Base-by-base conservation (phyloP, 2,329 filamentous ascomycete genomes). In the Colletotrichum siamense region DNA sequence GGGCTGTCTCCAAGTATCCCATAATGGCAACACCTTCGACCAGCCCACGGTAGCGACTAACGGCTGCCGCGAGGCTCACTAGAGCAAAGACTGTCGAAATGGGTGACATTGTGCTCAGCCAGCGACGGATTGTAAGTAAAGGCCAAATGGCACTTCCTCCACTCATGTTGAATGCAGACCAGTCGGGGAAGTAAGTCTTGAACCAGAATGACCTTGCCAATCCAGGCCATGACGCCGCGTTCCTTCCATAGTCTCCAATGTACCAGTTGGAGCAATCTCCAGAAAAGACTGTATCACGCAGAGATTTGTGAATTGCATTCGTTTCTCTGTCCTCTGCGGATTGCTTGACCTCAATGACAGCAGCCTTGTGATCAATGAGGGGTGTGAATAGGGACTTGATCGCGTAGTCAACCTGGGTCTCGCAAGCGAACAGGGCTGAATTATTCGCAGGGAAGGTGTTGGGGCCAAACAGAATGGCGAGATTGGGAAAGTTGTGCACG, bases 191-290 rank as follows among this genome's bases (percentile, higher is more conserved):
- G 13, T 64, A 63, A 9, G 71, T 69, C 26, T 79, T 79, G 28
- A 78, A 73, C 82, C 83, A 85, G 74, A 80, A 85, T 5, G 77
- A 78, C 9, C 75, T 77, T 12, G 83, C 83, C 49, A 81, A 77
- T 5, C 81, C 81, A 2, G 84, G 85, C 83, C 83, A 86, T 6
- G 82, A 83, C 1, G 85, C 85, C 1, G 83, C 44, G 67, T 87
- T 87, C 5, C 84, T 81, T 1, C 86, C 85, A 26, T 79, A 79
- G 8, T 81, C 77, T 73, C 82, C 82, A 57, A 87, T 86, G 73
- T 87, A 87, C 86, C 84, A 87, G 76, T 87, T 87, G 22, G 82
- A 84, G 69, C 85, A 87, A 32, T 80, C 84, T 1, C 79, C 83
- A 15, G 81, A 75, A 66, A 85, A 87, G 5, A 87, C 85, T 0